Evolutionary conservation across 495 filamentous ascomycete species (phyloP), one percentile per base, ranked within the genome.

Genomic region (Lentithecium fluviatile): DNA sequence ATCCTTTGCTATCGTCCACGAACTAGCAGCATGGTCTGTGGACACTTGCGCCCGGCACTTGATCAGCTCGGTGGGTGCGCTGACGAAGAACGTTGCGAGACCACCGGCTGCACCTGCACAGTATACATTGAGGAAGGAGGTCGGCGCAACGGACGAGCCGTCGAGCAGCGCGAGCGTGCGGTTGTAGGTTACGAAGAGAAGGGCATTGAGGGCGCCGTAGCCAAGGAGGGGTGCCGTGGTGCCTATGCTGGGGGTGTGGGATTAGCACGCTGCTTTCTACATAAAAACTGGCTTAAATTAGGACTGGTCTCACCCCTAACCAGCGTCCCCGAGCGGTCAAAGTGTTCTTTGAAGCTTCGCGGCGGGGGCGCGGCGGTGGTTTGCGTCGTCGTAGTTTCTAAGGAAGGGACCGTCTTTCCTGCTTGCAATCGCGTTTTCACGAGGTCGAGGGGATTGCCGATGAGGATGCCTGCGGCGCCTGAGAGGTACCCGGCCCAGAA

Each of bases 401-500:
- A 60, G 53, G 48, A 51, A 52, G 49, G 55, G 29, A 32, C 29
- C 10, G 29, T 7, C 11, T 53, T 43, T 45, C 78, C 78, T 45
- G 89, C 86, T 78, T 96, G 91, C 4, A 91, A 75, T 29, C 82
- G 84, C 43, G 91, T 88, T 76, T 96, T 96, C 66, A 94, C 77
- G 1, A 95, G 77, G 67, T 96, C 91, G 0, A 96, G 77, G 2
- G 91, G 91, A 62, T 94, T 95, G 59, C 91, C 91, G 54, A 96
- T 85, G 36, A 94, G 75, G 64, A 96, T 95, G 43, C 88, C 87
- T 5, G 83, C 78, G 51, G 86, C 89, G 17, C 91, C 91, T 67
- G 86, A 90, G 64, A 93, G 75, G 74, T 95, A 96, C 65, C 91
- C 88, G 57, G 83, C 87, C 87, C 85, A 92, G 75, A 94, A 95